Percentiles rank a stretch among this genome's conserved stretches.
phyloP scores from a whole-genome alignment of 129 eudicot genomes.

The Flaveria bidentis region DNA sequence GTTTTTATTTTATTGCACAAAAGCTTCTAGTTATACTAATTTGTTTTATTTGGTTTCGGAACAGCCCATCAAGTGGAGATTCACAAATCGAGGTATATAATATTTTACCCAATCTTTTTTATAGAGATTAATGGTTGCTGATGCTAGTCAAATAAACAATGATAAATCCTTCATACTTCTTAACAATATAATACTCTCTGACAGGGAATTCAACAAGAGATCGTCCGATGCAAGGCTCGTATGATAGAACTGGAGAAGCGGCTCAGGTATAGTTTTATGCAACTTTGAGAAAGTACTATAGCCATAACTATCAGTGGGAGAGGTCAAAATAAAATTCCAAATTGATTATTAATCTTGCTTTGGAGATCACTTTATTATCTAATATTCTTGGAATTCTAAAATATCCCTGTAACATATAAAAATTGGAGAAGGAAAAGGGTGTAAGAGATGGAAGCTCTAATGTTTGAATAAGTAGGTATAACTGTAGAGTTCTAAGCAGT shows the following conservation, averaged over 20 bases:
- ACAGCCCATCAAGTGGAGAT: constrained; percentile 52
- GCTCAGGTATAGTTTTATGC: constrained; percentile 50
- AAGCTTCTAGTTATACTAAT: constrained; percentile 9
- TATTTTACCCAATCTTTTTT: neutral
- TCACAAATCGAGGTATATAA: constrained; percentile 62
- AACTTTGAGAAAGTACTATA: neutral
- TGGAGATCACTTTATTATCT: neutral
- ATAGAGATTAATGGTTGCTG: constrained; percentile 3
- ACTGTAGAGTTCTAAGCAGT: neutral
- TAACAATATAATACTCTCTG: constrained; percentile 4
- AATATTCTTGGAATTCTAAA: neutral
- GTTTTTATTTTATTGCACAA: neutral
- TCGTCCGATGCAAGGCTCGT: constrained; percentile 51
- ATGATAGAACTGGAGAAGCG: constrained; percentile 62
- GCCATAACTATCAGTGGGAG: neutral
- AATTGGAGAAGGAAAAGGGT: neutral
- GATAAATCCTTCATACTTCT: constrained; percentile 6
- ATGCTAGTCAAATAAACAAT: constrained; percentile 7
- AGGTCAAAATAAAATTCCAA: neutral
- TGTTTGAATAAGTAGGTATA: no score
- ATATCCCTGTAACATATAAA: neutral
- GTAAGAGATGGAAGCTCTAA: neutral
- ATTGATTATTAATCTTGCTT: neutral
- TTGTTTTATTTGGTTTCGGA: constrained; percentile 19
- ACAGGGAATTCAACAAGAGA: constrained; percentile 77